A percentile compares a stretch with the other conserved stretches of the same genome.
phyloP scores from a whole-genome alignment of 1,284 basidiomycete species.

The Sanguinoderma infundibulare region DNA sequence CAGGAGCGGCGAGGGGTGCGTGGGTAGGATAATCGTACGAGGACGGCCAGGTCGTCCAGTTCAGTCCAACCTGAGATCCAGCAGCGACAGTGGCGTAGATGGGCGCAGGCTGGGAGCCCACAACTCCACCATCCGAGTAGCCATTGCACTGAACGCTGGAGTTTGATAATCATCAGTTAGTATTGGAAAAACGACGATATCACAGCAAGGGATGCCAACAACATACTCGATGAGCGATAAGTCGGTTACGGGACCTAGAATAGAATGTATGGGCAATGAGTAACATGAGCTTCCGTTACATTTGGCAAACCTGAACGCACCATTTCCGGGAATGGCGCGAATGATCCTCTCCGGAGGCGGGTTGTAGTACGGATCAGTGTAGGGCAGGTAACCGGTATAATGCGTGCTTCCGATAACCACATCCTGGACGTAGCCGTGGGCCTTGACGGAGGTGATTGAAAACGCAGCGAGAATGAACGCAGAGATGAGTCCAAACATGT shows the following conservation, averaged over 20 bases:
- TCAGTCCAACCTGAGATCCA: conserved; percentile 45
- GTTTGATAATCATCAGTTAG: not conserved
- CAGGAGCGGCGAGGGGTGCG: not conserved
- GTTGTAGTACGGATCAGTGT: conserved; percentile 42
- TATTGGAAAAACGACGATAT: not conserved
- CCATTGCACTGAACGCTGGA: conserved; percentile 49
- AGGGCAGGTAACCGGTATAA: conserved; percentile 43
- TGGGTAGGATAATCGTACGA: conserved; percentile 35
- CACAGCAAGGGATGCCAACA: not conserved
- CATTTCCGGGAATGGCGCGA: conserved; percentile 51
- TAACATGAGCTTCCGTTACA: too few species aligned
- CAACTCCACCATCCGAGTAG: conserved; percentile 40
- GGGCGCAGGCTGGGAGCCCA: conserved; percentile 46
- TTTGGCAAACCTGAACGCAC: too few species aligned
- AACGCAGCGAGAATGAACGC: conserved; percentile 7
- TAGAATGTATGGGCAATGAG: too few species aligned
- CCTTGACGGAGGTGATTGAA: conserved; percentile 15
- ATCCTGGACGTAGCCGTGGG: conserved; percentile 43
- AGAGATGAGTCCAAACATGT: conserved; percentile 11
- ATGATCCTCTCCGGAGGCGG: conserved; percentile 49
- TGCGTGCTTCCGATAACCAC: conserved; percentile 34
- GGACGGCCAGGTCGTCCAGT: conserved; percentile 57
- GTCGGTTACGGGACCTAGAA: conserved; percentile 31
- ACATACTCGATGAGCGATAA: conserved; percentile 38
- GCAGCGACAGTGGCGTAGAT: conserved; percentile 49